A percentile compares a stretch with the other conserved stretches of the same genome.
Evolutionary conservation across 1,284 basidiomycete species (phyloP).

Genomic region (Polyporus tsugae): DNA sequence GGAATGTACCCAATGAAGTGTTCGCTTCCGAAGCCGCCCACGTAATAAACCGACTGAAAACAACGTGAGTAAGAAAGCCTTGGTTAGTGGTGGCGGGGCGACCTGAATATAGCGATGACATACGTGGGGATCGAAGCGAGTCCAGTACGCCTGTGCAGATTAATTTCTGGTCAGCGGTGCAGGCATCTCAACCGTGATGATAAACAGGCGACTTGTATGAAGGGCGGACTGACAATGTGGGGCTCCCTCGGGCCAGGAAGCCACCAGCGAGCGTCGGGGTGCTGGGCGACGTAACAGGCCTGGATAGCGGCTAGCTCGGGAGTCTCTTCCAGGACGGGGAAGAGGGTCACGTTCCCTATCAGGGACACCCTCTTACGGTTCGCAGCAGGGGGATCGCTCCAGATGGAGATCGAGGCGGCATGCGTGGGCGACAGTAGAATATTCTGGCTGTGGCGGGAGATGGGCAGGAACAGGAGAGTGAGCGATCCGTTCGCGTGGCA

Average conservation of each 20-base stretch:
- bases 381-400: constrained; percentile 52
- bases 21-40: constrained; percentile 69
- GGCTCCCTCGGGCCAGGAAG: constrained; percentile 57
- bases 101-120: constrained; percentile 14
- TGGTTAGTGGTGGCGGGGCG: background rate
- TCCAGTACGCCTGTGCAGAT: constrained; percentile 57
- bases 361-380: constrained; percentile 60
- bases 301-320: constrained; percentile 47
- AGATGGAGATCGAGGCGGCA: constrained; percentile 62
- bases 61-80: constrained; percentile 14
- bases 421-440: constrained; percentile 53
- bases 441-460: constrained; percentile 67
- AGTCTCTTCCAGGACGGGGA: constrained; percentile 42
- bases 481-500: constrained; percentile 69
- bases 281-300: constrained; percentile 54
- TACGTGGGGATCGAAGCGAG: constrained; percentile 62
- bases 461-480: constrained; percentile 68
- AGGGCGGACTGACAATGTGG: constrained; percentile 49
- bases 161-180: constrained; percentile 23
- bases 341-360: constrained; percentile 60
- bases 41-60: constrained; percentile 63
- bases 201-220: constrained; percentile 5
- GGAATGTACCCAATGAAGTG: constrained; percentile 70
- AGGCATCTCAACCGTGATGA: constrained; percentile 9
- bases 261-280: constrained; percentile 61